Conservation (phyloP, 2,329 filamentous ascomycete species). For the Lasiodiplodia sp. region DNA sequence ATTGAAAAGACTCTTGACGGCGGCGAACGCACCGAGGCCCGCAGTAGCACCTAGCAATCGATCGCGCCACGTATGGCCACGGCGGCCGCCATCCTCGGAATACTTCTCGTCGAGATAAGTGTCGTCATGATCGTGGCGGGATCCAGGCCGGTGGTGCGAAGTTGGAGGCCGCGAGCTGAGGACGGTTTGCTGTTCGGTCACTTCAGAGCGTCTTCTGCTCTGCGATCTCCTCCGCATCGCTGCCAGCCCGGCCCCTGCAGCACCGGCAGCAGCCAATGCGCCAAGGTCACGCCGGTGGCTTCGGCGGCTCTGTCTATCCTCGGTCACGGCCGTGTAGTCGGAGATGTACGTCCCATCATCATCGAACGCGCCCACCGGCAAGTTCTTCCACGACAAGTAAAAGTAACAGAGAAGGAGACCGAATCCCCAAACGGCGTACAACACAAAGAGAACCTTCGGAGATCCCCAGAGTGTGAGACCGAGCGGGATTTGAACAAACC, state of each 20-base stretch:
- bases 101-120: slow-evolving; percentile 53
- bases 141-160: slow-evolving; percentile 34
- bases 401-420: slow-evolving; percentile 80
- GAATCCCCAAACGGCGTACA: slow-evolving; percentile 81
- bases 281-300: slow-evolving; percentile 51
- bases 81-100: slow-evolving; percentile 35
- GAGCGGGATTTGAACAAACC: slow-evolving; percentile 85
- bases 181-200: slow-evolving; percentile 39
- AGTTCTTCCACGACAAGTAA: slow-evolving; percentile 75
- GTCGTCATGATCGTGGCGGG: slow-evolving; percentile 20
- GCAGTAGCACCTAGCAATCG: slow-evolving; percentile 55
- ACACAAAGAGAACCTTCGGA: slow-evolving; percentile 81
- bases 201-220: slow-evolving; percentile 48
- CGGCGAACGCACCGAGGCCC: slow-evolving; percentile 51
- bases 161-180: slow-evolving; percentile 43
- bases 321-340: slow-evolving; percentile 57
- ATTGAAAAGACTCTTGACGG: slow-evolving; percentile 64
- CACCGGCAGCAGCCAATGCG: slow-evolving; percentile 61
- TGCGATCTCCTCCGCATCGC: slow-evolving; percentile 55
- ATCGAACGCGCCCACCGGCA: slow-evolving; percentile 60
- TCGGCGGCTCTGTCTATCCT: slow-evolving; percentile 48
- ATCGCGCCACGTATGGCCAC: slow-evolving; percentile 53
- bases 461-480: slow-evolving; percentile 93
- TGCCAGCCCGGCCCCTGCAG: slow-evolving; percentile 65
- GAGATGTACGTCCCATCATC: slow-evolving; percentile 68